Evolutionary conservation across 768 basidiomycete genomes (phyloP).

Genomic region (Mycena crocata): DNA sequence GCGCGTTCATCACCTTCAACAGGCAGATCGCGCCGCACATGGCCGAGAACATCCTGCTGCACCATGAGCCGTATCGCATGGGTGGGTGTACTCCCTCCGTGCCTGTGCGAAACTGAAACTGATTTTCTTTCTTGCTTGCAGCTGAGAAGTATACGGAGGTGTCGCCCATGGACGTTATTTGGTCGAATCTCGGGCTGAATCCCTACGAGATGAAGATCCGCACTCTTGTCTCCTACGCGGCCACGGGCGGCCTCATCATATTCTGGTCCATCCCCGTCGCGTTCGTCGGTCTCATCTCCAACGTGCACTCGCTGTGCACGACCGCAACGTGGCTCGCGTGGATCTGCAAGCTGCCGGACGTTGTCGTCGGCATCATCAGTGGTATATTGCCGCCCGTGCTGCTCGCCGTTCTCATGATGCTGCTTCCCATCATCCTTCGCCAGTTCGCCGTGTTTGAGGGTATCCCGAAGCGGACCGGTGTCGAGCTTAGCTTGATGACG

Average conservation of each 20-base stretch:
- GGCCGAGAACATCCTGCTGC: constrained; percentile 77
- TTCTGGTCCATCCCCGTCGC: constrained; percentile 91
- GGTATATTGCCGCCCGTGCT: constrained; percentile 91
- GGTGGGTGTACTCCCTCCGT: constrained; percentile 41
- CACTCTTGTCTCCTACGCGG: constrained; percentile 69
- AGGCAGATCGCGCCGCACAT: constrained; percentile 94
- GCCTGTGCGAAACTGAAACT: not conserved
- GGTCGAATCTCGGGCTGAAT: constrained; percentile 90
- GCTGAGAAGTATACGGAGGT: constrained; percentile 81
- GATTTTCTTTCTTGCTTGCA: constrained; percentile 35
- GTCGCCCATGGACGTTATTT: constrained; percentile 90
- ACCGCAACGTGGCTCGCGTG: constrained; percentile 81
- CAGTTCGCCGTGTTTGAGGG: constrained; percentile 89
- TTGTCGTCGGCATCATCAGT: constrained; percentile 84
- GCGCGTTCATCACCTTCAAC: constrained; percentile 92
- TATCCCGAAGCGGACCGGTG: constrained; percentile 82
- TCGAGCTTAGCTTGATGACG: constrained; percentile 93
- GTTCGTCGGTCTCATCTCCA: constrained; percentile 89
- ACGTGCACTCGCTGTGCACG: constrained; percentile 76
- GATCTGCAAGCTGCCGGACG: constrained; percentile 77
- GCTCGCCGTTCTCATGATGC: constrained; percentile 91
- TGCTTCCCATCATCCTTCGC: constrained; percentile 84
- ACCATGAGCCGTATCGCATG: constrained; percentile 90
- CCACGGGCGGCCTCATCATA: constrained; percentile 84
- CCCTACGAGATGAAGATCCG: constrained; percentile 82